Evolutionary conservation across 2,329 filamentous ascomycete species (phyloP), one percentile per base, ranked within the genome.

Genomic region (Arthrocladium fulminans): DNA sequence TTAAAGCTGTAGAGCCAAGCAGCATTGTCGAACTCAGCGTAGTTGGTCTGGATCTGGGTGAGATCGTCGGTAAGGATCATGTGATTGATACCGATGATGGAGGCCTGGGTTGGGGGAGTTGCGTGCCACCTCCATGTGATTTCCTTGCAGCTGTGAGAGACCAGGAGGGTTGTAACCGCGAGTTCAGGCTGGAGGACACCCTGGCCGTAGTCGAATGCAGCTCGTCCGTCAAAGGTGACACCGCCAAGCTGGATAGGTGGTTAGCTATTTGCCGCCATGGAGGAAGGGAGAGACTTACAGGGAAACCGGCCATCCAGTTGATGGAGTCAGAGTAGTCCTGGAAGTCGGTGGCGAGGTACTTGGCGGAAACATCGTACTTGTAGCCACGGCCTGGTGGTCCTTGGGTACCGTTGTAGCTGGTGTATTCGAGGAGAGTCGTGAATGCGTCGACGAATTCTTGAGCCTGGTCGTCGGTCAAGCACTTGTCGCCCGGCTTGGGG

Each of bases 231-330:
- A 25, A 52, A 57, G 17, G 55, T 56, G 37, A 56, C 48, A 25
- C 48, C 42, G 27, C 54, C 54, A 24, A 57, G 51, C 45, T 48
- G 27, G 48, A 44, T n/a, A 15, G 24, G 12, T 43, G 35, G 48
- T 30, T 38, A 39, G 29, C 10, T 7, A 35, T 23, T 5, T 1
- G 9, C 12, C 22, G 4, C 32, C 8, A 25, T 7, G 29, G 32
- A 1, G 29, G 4, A n/a, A n/a, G 23, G n/a, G 15, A 6, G 23
- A 35, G 27, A 55, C 55, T 57, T 53, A 57, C 55, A 53, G 56
- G 51, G 45, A 57, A 49, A 20, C 56, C 56, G 38, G 56, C 55
- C 53, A 59, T 57, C 47, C 50, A 57, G 56, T 59, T 59, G 51
- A 59, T 59, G 23, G 53, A 54, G 53, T 59, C 56, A 7, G 56